phyloP scores from a whole-genome alignment of 768 basidiomycete genomes.

The Cubamyces sp. region DNA sequence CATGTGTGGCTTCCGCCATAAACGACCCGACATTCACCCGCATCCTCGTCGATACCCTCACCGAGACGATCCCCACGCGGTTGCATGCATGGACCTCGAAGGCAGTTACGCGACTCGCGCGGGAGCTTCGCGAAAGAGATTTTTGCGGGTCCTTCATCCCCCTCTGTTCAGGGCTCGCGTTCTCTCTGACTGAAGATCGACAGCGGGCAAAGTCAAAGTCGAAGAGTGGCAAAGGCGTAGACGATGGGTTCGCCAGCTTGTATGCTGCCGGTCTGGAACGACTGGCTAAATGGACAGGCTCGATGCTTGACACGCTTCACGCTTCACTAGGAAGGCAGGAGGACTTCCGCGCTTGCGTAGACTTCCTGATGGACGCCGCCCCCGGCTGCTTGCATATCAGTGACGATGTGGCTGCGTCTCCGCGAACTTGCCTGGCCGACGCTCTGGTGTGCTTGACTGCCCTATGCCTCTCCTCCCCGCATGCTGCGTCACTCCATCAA shows the following conservation, averaged over 20 bases:
- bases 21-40: conserved; percentile 38
- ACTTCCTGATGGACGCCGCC: conserved; percentile 32
- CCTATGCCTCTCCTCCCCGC: conserved; percentile 19
- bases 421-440: conserved; percentile 12
- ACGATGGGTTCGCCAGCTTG: neutral
- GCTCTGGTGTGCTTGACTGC: conserved; percentile 21
- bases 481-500: neutral
- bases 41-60: conserved; percentile 39
- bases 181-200: neutral
- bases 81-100: conserved; percentile 47
- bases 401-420: conserved; percentile 1
- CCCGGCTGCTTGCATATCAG: conserved; percentile 13
- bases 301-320: conserved; percentile 27
- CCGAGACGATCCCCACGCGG: conserved; percentile 14
- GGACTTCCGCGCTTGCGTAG: conserved; percentile 18
- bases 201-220: conserved; percentile 3
- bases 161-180: conserved; percentile 36
- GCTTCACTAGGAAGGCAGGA: conserved; percentile 8
- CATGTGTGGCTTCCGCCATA: conserved; percentile 41
- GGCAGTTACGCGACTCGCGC: conserved; percentile 43
- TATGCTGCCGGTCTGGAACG: conserved; percentile 12
- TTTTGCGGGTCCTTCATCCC: conserved; percentile 37
- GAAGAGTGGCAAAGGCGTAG: conserved; percentile 4
- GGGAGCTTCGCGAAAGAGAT: conserved; percentile 37
- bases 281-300: conserved; percentile 33